Conservation (phyloP, 768 basidiomycete genomes). For the Kwoniella europaea region DNA sequence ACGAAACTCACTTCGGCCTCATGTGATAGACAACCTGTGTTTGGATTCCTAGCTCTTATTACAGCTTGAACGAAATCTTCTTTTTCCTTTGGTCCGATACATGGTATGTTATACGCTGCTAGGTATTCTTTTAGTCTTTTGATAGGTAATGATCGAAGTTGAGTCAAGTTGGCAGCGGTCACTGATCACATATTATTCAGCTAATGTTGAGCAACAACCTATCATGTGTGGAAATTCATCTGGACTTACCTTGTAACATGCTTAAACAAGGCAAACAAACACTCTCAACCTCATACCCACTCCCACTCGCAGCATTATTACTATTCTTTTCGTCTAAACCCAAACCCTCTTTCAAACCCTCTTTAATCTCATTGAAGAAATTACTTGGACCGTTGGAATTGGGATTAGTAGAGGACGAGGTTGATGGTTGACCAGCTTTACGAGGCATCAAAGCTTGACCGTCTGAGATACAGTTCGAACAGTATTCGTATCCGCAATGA, state of each 20-base stretch:
- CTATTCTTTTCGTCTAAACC: slow-evolving; percentile 37
- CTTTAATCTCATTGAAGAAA: slow-evolving; percentile 32
- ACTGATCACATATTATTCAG: slow-evolving; percentile 26
- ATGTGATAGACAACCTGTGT: slow-evolving; percentile 51
- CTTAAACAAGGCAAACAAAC: slow-evolving; percentile 53
- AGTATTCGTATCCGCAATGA: slow-evolving; percentile 57
- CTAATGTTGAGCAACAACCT: no score
- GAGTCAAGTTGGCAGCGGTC: slow-evolving; percentile 44
- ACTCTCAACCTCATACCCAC: slow-evolving; percentile 55
- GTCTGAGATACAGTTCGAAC: slow-evolving; percentile 51
- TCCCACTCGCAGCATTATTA: slow-evolving; percentile 17
- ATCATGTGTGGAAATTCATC: neutral
- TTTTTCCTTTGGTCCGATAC: slow-evolving; percentile 53
- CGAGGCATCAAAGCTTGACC: slow-evolving; percentile 57
- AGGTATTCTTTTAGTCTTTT: slow-evolving; percentile 56
- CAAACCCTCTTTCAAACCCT: slow-evolving; percentile 32
- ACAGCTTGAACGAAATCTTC: slow-evolving; percentile 58
- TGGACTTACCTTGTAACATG: slow-evolving; percentile 54
- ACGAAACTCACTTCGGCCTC: slow-evolving; percentile 53
- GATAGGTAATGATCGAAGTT: slow-evolving; percentile 49
- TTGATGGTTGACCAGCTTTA: slow-evolving; percentile 12
- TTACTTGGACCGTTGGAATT: slow-evolving; percentile 9
- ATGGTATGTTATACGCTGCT: slow-evolving; percentile 49
- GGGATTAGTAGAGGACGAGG: slow-evolving; percentile 3
- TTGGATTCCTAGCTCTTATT: slow-evolving; percentile 47